These are phyloP conservation scores for Iberis pinnata DNA, from an alignment of 345 rosid species.

Conservation along the genomic window DNA sequence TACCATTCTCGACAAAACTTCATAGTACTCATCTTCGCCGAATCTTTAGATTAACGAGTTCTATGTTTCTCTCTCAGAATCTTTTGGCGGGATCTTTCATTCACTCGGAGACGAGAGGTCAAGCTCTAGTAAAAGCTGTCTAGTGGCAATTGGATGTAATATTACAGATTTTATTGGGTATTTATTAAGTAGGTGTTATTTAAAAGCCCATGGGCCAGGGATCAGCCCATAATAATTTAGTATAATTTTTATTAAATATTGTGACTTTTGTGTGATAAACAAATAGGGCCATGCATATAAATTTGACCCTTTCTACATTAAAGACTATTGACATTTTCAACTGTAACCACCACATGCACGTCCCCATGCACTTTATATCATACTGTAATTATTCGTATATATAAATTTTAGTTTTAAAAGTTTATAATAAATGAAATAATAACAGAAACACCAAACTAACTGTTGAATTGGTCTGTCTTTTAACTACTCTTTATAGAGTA, in stretches of 20 bases:
- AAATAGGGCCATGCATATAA: too few relatives aligned
- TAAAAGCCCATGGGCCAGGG: slow-evolving; percentile 23
- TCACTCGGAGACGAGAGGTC: slow-evolving; percentile 4
- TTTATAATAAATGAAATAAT: not conserved
- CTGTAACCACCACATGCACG: slow-evolving; percentile 32
- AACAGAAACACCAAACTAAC: not conserved
- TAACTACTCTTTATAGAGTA: slow-evolving; percentile 17
- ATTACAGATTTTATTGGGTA: not conserved
- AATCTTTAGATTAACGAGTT: slow-evolving; percentile 1
- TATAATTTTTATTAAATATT: too few relatives aligned
- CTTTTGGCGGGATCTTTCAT: slow-evolving; percentile 17
- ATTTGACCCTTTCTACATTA: slow-evolving; percentile 31
- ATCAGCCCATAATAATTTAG: slow-evolving; percentile 5
- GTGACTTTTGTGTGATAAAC: too few relatives aligned
- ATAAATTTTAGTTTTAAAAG: not conserved
- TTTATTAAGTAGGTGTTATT: too few relatives aligned
- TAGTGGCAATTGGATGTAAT: slow-evolving; percentile 10
- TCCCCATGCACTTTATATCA: slow-evolving; percentile 13
- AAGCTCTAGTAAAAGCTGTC: slow-evolving; percentile 4
- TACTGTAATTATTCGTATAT: slow-evolving; percentile 6
- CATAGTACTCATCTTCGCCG: slow-evolving; percentile 68
- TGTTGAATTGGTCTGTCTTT: not conserved
- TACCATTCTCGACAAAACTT: slow-evolving; percentile 86
- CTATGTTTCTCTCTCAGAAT: too few relatives aligned
- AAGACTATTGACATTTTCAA: slow-evolving; percentile 5